phyloP scores from a whole-genome alignment of 805 yeast species.

The Teunomyces tritomae region DNA sequence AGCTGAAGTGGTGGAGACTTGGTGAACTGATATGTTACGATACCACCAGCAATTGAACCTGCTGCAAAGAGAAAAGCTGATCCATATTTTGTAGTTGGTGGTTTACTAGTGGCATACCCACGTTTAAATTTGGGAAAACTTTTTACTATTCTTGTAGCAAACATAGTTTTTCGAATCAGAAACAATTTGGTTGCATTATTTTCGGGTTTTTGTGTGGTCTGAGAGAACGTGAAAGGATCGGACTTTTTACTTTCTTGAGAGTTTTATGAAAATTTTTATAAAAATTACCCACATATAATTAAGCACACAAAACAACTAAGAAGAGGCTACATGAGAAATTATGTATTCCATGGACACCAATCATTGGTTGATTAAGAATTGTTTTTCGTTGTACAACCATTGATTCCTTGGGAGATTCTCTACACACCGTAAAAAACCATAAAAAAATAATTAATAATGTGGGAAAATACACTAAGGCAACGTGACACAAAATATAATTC shows the following conservation, averaged over 20 bases:
- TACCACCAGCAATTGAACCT: neutral
- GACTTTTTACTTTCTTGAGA: too few relatives aligned
- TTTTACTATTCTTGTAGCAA: neutral
- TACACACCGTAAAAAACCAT: neutral
- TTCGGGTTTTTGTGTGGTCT: too few relatives aligned
- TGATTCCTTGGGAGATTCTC: too few relatives aligned
- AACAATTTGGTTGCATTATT: neutral
- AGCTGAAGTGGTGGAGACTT: neutral
- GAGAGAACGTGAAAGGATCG: too few relatives aligned
- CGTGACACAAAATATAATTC: neutral
- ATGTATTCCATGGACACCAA: too few relatives aligned
- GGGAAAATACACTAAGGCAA: neutral
- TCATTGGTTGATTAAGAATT: too few relatives aligned
- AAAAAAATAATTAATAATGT: neutral
- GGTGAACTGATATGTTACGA: neutral
- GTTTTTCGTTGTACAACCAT: too few relatives aligned
- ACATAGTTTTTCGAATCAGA: neutral
- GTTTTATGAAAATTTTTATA: too few relatives aligned
- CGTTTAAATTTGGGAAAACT: neutral
- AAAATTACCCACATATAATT: too few relatives aligned
- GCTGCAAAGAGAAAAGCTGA: neutral
- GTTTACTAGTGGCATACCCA: neutral
- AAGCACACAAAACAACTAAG: too few relatives aligned
- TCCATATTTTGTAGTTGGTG: neutral
- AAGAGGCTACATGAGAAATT: too few relatives aligned